Conservation (phyloP, 805 yeast species). For the Tetrapisispora phaffii region DNA sequence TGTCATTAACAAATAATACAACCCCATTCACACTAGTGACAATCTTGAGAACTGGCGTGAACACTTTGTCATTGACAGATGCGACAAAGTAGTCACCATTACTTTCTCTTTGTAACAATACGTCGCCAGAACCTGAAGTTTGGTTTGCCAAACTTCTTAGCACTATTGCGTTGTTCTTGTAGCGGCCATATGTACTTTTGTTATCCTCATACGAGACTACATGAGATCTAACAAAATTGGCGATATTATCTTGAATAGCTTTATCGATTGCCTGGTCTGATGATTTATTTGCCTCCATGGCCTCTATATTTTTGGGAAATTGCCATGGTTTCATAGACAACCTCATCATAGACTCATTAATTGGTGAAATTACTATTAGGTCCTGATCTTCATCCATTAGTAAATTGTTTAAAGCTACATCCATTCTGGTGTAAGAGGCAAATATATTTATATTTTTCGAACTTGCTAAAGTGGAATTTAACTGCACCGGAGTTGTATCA, state of each 20-base stretch:
- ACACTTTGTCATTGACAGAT: constrained; percentile 28
- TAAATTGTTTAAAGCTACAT: constrained; percentile 37
- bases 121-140: constrained; percentile 29
- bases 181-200: constrained; percentile 2
- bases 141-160: constrained; percentile 16
- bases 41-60: constrained; percentile 28
- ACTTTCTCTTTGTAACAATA: constrained; percentile 30
- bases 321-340: constrained; percentile 67
- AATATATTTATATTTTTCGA: constrained; percentile 45
- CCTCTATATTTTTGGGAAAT: constrained; percentile 46
- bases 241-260: constrained; percentile 41
- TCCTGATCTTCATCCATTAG: constrained; percentile 37
- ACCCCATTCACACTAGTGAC: constrained; percentile 39
- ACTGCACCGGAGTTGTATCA: constrained; percentile 3
- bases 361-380: constrained; percentile 61
- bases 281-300: constrained; percentile 15
- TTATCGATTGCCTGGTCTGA: constrained; percentile 39
- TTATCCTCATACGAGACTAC: constrained; percentile 31
- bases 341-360: constrained; percentile 47
- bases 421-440: constrained; percentile 61
- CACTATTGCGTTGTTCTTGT: constrained; percentile 4
- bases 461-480: constrained; percentile 27
- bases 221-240: constrained; percentile 54
- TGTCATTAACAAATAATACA: constrained; percentile 32
- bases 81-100: constrained; percentile 30